Evolutionary conservation across 176 grass and related monocot species (phyloP), one percentile per base, ranked within the genome.

Genomic region (Stipa capillata): DNA sequence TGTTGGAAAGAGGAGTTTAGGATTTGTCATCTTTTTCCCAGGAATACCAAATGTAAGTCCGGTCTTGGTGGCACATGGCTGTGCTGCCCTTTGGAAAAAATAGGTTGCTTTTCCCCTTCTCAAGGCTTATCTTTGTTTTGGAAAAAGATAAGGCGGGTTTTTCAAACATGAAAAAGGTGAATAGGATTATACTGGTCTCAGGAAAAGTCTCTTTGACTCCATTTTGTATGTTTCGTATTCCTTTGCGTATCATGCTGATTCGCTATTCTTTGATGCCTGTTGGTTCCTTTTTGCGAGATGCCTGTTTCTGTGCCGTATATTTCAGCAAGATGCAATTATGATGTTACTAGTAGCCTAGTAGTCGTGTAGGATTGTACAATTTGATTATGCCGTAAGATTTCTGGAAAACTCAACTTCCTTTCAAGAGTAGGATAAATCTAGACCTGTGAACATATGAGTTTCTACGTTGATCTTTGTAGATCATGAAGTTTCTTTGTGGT

Each of bases 1-100:
- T 70, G 74, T 58, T 72, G 55, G 76, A 89, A 89, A 73, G 50
- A 49, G n/a, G 72, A 85, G 56, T 40, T 85, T 82, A 56, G 83
- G 65, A 43, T 72, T 72, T 64, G 32, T 44, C 24, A 12, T 59
- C n/a, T 44, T 70, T 82, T 65, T 15, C 80, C 65, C 47, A 72
- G 74, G 27, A 83, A 34, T 76, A 64, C 27, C 65, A 45, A 69
- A 78, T 77, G 52, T 69, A 75, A 69, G 85, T 65, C 65, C 12
- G 65, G 20, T 77, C 60, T 54, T 85, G 77, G 77, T 24, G 77
- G n/a, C n/a, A n/a, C n/a, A n/a, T n/a, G n/a, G n/a, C n/a, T n/a
- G n/a, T n/a, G n/a, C n/a, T n/a, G n/a, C n/a, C 45, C 87, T 71
- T 77, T 75, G 31, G 29, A 76, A 79, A 85, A 77, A 63, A 48